Evolutionary conservation across 441 rosid species (phyloP).

Genomic region (Erodium texanum): DNA sequence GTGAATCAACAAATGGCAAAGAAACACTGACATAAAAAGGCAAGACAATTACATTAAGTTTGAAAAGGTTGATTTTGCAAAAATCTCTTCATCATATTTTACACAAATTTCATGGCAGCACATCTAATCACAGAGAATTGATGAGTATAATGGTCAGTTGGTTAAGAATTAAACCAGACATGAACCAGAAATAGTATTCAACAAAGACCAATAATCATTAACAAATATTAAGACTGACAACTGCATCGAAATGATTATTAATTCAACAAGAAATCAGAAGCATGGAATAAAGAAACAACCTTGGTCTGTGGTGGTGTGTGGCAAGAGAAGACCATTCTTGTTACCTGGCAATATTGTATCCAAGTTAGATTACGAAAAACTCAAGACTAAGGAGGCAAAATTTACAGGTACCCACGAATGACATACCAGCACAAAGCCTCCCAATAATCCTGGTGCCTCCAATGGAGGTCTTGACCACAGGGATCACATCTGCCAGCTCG

Average conservation of each 20-base stretch:
- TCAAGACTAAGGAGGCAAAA: background rate
- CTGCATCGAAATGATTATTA: background rate
- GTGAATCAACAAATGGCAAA: background rate
- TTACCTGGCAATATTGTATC: constrained; percentile 41
- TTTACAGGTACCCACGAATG: background rate
- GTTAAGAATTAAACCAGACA: too few species aligned
- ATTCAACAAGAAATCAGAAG: background rate
- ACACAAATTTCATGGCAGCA: background rate
- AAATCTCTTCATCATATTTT: background rate
- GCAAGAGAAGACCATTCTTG: constrained; percentile 90
- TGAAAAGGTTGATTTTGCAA: background rate
- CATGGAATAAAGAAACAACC: constrained; percentile 30
- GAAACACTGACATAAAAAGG: background rate
- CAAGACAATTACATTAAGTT: background rate
- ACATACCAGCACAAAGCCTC: constrained; percentile 72
- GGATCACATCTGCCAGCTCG: constrained; percentile 71
- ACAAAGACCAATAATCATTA: background rate
- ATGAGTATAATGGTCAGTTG: too few species aligned
- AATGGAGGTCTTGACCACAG: constrained; percentile 78
- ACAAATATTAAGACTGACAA: background rate
- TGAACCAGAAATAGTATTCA: background rate
- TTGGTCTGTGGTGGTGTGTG: constrained; percentile 91
- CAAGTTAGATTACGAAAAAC: background rate
- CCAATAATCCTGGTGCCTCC: constrained; percentile 76
- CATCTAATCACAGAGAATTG: too few species aligned